Evolutionary conservation across 768 basidiomycete genomes (phyloP).

Genomic region (Lentinula sp.): DNA sequence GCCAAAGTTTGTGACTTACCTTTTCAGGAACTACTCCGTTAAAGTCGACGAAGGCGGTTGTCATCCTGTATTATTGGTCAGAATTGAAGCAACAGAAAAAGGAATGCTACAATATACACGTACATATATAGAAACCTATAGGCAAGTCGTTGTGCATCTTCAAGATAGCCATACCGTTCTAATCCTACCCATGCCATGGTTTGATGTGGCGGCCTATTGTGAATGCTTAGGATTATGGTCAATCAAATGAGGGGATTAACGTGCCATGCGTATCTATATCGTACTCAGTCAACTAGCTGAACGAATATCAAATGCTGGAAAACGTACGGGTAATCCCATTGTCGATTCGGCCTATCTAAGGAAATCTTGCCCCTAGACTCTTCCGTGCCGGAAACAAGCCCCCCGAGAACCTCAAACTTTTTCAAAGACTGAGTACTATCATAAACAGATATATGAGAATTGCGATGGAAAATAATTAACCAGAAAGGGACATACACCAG

Average conservation of each 20-base stretch:
- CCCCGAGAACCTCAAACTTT: conserved; percentile 96
- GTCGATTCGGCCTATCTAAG: conserved; percentile 92
- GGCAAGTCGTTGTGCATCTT: conserved; percentile 88
- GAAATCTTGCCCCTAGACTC: conserved; percentile 95
- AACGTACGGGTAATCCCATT: conserved; percentile 96
- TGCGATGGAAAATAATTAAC: conserved; percentile 1
- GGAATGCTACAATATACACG: conserved; percentile 41
- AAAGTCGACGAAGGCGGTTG: conserved; percentile 91
- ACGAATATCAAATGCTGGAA: neutral
- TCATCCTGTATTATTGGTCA: conserved; percentile 56
- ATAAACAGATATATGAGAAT: conserved; percentile 13
- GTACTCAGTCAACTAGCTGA: conserved; percentile 11
- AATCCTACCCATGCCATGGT: conserved; percentile 98
- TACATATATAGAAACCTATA: conserved; percentile 99
- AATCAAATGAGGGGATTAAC: conserved; percentile 9
- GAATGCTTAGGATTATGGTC: conserved; percentile 7
- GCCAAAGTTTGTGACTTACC: conserved; percentile 30
- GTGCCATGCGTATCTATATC: conserved; percentile 62
- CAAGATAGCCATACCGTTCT: conserved; percentile 91
- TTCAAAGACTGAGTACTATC: conserved; percentile 75
- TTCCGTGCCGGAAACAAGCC: conserved; percentile 93
- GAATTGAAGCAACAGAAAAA: neutral
- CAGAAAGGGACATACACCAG: conserved; percentile 64
- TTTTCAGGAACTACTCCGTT: conserved; percentile 99
- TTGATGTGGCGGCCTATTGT: conserved; percentile 87